Evolutionary conservation across 2,329 filamentous ascomycete genomes (phyloP), one percentile per base, ranked within the genome.

Genomic region (Botrytis sinoallii): DNA sequence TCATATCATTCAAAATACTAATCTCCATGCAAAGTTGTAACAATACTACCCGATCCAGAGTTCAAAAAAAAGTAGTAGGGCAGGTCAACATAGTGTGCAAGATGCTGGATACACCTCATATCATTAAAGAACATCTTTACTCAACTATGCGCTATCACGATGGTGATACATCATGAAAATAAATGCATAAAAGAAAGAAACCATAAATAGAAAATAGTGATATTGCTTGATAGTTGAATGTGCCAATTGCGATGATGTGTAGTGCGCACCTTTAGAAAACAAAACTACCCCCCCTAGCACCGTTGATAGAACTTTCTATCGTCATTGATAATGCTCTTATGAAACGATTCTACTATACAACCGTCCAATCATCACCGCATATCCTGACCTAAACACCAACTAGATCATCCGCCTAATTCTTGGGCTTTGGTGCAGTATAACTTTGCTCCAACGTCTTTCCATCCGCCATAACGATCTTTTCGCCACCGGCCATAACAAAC

Each of bases 401-500:
- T 4, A 46, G 40, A 2, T 29, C 20, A 61, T 18, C 25, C 7
- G 29, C 2, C 29, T 46, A 60, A 46, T n/a, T 70, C 29, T 18
- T 25, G 5, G 35, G 14, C 29, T 67, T 52, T 25, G 57, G 57
- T 3, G 68, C 5, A 7, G 57, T 61, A 46, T 29, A 70, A 22
- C 57, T 70, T 42, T 60, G 38, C 40, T 83, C 83, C 65, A 86
- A 72, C 70, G 74, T 79, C 55, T 75, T 79, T 18, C 84, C 84
- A 75, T 83, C 79, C 35, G 75, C 77, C 14, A 84, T 79, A 63
- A 78, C 77, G 67, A 86, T 77, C 77, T 83, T 83, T 65, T 85
- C 80, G 25, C 82, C 80, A 12, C 81, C 82, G 5, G 86, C 77
- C 81, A 83, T 81, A 57, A 85, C 81, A 71, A 81, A 83, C 60